Base-by-base conservation (phyloP, 2,329 filamentous ascomycete species). In the Xylariaceae sp. region DNA sequence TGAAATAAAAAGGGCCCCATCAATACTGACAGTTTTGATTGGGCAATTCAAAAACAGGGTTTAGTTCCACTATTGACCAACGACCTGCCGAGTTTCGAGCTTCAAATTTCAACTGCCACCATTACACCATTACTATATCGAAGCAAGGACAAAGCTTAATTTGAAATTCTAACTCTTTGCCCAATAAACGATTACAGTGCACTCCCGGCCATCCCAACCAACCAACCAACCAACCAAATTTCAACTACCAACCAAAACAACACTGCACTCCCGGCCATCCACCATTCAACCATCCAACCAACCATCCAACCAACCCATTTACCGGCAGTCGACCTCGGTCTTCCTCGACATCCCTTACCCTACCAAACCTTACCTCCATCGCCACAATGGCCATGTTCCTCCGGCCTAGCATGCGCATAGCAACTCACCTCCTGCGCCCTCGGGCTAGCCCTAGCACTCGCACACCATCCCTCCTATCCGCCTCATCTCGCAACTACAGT, bases 391-490 rank as follows among this genome's bases (percentile, higher is more conserved):
- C 23, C 47, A 65, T 65, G 61, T 70, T 69, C 28, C 58, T 67
- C 50, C 64, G 64, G 65, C 54, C 58, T 31, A 53, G 67, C 31
- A 53, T 17, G 37, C 66, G 68, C 51, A 60, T 67, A 44, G 59
- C 65, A 14, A 50, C 64, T 28, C 53, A 59, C 53, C 57, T 71
- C 44, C 58, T 67, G 61, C 47, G 43, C 58, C 56, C 24, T 53
- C 53, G 51, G 51, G 16, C 48, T 28, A 29, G 31, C 51, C 31
- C 17, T 2, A 19, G 29, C 45, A 55, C 11, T 16, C 31, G 36
- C 39, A 47, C 40, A 19, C 29, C 34, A 31, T 9, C 39, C 41
- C 24, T 56, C 21, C 56, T 54, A 44, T 47, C 48, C 26, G 41
- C 44, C 58, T 57, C 26, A 44, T 50, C 28, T 49, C 59, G 59